Evolutionary conservation across 208 protist species (phyloP), one percentile per base, ranked within the genome.

Genomic region (Trypanosomatidae sp.): DNA sequence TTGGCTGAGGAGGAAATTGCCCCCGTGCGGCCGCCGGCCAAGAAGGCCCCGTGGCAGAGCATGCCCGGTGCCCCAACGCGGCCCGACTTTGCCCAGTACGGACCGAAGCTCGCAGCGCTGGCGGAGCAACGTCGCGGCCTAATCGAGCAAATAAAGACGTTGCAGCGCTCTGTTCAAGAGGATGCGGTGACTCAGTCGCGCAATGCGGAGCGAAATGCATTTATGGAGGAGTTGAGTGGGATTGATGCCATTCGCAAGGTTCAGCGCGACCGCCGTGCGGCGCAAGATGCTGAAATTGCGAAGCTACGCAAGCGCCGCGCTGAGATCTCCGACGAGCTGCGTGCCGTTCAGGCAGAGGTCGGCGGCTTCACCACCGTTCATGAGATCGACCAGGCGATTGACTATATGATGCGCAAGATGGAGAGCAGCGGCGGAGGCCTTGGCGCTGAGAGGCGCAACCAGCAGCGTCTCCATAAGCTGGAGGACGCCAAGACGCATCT

Each of bases 401-500:
- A 77, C 13, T 86, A 88, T 50, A 49, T 96, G 41, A 92, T 87
- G 70, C 60, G 77, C 43, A 89, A 89, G 67, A 94, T 96, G 91
- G 91, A 96, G 72, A 92, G 80, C 46, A 88, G 86, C 73, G 76
- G 87, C 52, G 91, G 91, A 41, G 88, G 88, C 28, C 80, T 93
- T 15, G 52, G 25, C 1, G 86, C 82, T 7, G 91, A 95, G 75
- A 81, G 81, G 66, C 81, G 82, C 59, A 83, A 82, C 19, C 62
- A 90, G 56, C 79, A 76, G 60, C 81, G 83, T 22, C 66, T 95
- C 1, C 70, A 81, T 36, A 81, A 89, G 60, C 80, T 95, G 12
- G 88, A 93, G 75, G 77, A 91, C 17, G 91, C 87, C 59, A 95
- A 95, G 77, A 53, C 66, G 17, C 79, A 89, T n/a, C 71, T 95